Evolutionary conservation across 805 yeast species (phyloP), one percentile per base, ranked within the genome.

Genomic region (Starmerella apis): DNA sequence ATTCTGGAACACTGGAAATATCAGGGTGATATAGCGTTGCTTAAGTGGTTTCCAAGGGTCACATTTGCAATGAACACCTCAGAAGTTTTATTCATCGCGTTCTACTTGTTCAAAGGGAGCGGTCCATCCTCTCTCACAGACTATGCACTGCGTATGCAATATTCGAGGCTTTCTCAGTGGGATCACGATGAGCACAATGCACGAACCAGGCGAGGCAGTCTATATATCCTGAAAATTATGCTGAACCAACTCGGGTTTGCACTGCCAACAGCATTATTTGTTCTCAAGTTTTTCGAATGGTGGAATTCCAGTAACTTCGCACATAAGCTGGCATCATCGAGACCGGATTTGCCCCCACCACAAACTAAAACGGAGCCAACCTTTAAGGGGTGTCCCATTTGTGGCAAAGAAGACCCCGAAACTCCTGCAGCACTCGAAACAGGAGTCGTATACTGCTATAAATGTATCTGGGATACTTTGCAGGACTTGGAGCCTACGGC

Each of bases 401-500:
- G 97, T 61, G 66, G 74, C 24, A 65, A 77, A 10, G 69, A 64
- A 16, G 76, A 87, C 13, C 50, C 55, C 2, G 75, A 75, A 28
- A 86, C 85, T 59, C 95, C 95, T 3, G 86, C 95, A 0, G 77
- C 83, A 11, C 78, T 90, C 31, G 97, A 88, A 62, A 86, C 97
- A 0, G 98, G 98, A 0, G 80, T 79, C 55, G 94, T 86, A 0
- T 84, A 82, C 58, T 87, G 96, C 65, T 87, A 88, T 65, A 78
- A 85, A 11, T 92, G 97, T 65, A 86, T 88, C 14, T 78, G 78
- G 60, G 74, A 76, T 44, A 76, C 77, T 60, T 68, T 88, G 41
- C 71, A 76, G 25, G 72, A 75, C 39, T 74, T 69, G 1, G 69
- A 66, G 47, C 67, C 69, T 19, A 59, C 61, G 16, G 68, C 69